phyloP scores from a whole-genome alignment of 148 eudicot genomes.

The Rhododendron vialii region DNA sequence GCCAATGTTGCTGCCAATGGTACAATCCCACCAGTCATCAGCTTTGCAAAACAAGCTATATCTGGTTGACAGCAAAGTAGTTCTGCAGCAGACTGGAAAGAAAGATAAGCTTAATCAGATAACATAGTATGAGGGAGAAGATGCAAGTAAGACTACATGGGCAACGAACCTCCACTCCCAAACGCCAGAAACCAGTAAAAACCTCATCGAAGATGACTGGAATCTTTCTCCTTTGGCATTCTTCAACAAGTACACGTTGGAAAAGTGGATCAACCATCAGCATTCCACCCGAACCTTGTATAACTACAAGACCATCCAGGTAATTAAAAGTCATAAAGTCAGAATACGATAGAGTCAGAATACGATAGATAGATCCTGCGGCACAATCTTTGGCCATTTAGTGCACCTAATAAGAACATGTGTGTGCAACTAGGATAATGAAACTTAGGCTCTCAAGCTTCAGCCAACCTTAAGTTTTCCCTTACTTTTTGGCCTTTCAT shows the following conservation, averaged over 20 bases:
- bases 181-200: conserved; percentile 98
- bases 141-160: background rate
- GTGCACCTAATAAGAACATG: background rate
- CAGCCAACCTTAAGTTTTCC: background rate
- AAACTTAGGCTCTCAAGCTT: background rate
- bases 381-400: background rate
- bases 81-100: conserved; percentile 81
- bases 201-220: conserved; percentile 98
- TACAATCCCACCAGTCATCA: conserved; percentile 93
- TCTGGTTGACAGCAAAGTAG: conserved; percentile 84
- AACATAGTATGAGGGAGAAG: background rate
- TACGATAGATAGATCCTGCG: background rate
- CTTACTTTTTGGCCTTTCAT: background rate
- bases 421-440: background rate
- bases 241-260: conserved; percentile 78
- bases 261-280: conserved; percentile 94
- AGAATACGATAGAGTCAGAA: background rate
- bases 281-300: conserved; percentile 98
- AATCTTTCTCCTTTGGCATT: conserved; percentile 63
- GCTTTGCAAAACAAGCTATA: conserved; percentile 89
- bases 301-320: conserved; percentile 40
- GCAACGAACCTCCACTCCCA: conserved; percentile 87
- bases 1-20: conserved; percentile 95
- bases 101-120: conserved; percentile 9
- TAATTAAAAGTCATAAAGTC: background rate